Conservation (phyloP, 2,329 filamentous ascomycete species). For the Herpotrichia juniperi region DNA sequence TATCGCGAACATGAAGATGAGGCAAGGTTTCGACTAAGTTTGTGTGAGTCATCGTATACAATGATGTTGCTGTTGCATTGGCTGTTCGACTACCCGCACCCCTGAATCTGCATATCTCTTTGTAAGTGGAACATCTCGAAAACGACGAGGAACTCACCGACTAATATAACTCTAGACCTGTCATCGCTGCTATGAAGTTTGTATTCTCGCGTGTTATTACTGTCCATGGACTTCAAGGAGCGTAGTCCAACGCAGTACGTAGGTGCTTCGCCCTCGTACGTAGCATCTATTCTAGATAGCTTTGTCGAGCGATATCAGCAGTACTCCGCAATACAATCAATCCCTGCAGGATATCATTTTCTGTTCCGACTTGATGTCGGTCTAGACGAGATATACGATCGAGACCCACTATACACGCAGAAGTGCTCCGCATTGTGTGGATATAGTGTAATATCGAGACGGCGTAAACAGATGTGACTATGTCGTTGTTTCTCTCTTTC, state of each 20-base stretch:
- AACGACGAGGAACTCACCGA: not conserved
- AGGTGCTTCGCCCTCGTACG: not conserved
- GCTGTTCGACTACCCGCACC: slow-evolving; percentile 4
- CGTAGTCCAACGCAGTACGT: not conserved
- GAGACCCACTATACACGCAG: too few relatives aligned
- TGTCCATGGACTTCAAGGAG: slow-evolving; percentile 1
- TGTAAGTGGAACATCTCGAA: not conserved
- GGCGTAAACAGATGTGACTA: too few relatives aligned
- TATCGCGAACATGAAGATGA: slow-evolving; percentile 1
- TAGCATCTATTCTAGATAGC: too few relatives aligned
- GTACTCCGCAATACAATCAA: too few relatives aligned
- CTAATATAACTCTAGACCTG: not conserved
- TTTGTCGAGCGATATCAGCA: too few relatives aligned
- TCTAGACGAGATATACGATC: too few relatives aligned
- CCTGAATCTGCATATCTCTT: slow-evolving; percentile 1
- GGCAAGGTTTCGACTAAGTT: slow-evolving; percentile 3
- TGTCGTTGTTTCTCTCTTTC: too few relatives aligned
- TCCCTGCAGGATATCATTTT: too few relatives aligned
- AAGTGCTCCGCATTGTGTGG: too few relatives aligned
- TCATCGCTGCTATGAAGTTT: slow-evolving; percentile 6
- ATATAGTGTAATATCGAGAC: too few relatives aligned
- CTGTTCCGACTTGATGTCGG: too few relatives aligned
- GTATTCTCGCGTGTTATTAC: not conserved
- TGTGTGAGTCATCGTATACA: slow-evolving; percentile 7
- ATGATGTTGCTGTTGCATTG: slow-evolving; percentile 7